A percentile compares a stretch with the other conserved stretches of the same genome.
These are phyloP conservation scores for Cordyceps fumosorosea DNA, from an alignment of 2,329 filamentous ascomycete genomes.

Conservation along the genomic window DNA sequence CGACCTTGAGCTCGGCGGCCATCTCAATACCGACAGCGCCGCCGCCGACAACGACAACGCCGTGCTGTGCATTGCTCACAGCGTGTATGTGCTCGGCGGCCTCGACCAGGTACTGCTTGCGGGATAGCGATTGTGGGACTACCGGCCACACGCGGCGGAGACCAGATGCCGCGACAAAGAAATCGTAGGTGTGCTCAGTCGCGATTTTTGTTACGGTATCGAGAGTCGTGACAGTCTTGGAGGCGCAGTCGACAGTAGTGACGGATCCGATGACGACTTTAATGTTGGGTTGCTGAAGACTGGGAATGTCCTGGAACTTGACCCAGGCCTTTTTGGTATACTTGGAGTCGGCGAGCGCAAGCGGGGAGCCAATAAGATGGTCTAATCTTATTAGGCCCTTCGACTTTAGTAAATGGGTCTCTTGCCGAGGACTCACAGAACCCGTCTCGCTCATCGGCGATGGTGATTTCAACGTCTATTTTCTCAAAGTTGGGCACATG, in stretches of 20 bases:
- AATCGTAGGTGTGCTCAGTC: slow-evolving; percentile 57
- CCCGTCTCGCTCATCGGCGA: slow-evolving; percentile 77
- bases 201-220: slow-evolving; percentile 38
- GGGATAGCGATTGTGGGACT: slow-evolving; percentile 59
- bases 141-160: slow-evolving; percentile 64
- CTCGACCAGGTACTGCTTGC: slow-evolving; percentile 58
- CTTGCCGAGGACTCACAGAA: slow-evolving; percentile 53
- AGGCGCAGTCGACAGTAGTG: slow-evolving; percentile 49
- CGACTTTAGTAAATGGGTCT: not conserved
- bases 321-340: slow-evolving; percentile 66
- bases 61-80: slow-evolving; percentile 45
- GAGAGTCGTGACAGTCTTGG: slow-evolving; percentile 53
- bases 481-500: slow-evolving; percentile 37
- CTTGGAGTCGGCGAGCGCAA: slow-evolving; percentile 58
- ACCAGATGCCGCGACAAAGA: slow-evolving; percentile 66
- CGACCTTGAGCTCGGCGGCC: slow-evolving; percentile 67
- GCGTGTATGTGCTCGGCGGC: slow-evolving; percentile 51
- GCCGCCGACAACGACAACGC: slow-evolving; percentile 68
- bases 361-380: slow-evolving; percentile 69
- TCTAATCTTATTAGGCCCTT: slow-evolving; percentile 37
- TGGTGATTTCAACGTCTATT: slow-evolving; percentile 60
- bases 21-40: slow-evolving; percentile 77
- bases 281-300: slow-evolving; percentile 56
- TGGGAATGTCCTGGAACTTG: slow-evolving; percentile 59
- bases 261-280: slow-evolving; percentile 61